phyloP scores from a whole-genome alignment of 345 rosid species.

The Aquilaria sinensis region DNA sequence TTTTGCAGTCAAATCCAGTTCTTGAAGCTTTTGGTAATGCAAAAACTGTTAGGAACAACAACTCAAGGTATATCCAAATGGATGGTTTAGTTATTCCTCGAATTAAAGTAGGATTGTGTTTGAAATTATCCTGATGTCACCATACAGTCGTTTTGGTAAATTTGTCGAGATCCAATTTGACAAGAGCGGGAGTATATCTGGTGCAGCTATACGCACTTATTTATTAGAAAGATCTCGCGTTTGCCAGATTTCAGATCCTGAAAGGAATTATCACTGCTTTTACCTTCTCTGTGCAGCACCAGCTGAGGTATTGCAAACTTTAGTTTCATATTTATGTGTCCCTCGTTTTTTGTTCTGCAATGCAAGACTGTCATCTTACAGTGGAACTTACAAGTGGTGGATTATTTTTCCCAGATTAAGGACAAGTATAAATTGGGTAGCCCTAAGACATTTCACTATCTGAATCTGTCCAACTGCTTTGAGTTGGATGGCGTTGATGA shows the following conservation, averaged over 20 bases:
- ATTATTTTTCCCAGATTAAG: constrained; percentile 44
- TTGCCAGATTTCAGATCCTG: constrained; percentile 97
- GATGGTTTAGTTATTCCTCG: constrained; percentile 5
- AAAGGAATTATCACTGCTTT: constrained; percentile 97
- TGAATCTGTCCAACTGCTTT: constrained; percentile 85
- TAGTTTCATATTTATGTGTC: constrained; percentile 4
- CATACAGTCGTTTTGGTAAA: constrained; percentile 96
- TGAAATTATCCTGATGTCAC: constrained; percentile 18
- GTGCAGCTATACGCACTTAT: constrained; percentile 96
- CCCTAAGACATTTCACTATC: constrained; percentile 74
- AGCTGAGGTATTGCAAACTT: constrained; percentile 59
- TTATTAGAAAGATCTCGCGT: constrained; percentile 98
- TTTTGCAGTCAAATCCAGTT: constrained; percentile 94
- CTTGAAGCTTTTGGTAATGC: constrained; percentile 99
- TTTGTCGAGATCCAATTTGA: constrained; percentile 99
- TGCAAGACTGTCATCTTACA: not conserved
- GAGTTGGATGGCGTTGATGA: constrained; percentile 85
- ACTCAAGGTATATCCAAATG: constrained; percentile 63
- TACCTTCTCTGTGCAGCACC: constrained; percentile 98
- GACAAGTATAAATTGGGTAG: constrained; percentile 72
- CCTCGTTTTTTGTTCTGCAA: constrained; percentile 7
- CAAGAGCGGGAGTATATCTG: constrained; percentile 97
- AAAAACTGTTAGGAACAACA: constrained; percentile 96
- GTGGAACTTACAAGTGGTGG: constrained; percentile 10
- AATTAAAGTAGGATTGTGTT: constrained; percentile 6